Evolutionary conservation across 306 rosid genomes (phyloP), one percentile per base, ranked within the genome.

Genomic region (Crotalaria pallida): DNA sequence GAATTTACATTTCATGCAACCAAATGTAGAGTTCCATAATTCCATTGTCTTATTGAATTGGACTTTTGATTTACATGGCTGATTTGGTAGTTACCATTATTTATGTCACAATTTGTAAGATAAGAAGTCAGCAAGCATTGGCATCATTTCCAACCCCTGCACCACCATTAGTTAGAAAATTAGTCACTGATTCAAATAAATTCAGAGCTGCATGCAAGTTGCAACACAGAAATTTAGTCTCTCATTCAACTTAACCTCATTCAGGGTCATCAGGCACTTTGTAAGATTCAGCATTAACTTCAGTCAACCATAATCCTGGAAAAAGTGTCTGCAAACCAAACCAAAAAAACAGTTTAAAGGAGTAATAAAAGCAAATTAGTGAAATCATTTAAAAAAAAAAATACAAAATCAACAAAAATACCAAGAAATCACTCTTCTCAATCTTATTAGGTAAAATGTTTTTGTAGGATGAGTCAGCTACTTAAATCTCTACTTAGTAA

Each of bases 211-310:
- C 21, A 38, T 36, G 18, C 44, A 38, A 38, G 10, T 38, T 10
- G 44, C 36, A 58, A 40, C 34, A 38, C 3, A 58, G 10, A 58
- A 0, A 36, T 6, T 19, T 0, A 53, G 15, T 27, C 31, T 3
- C 31, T 27, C 31, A 27, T 27, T 3, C 3, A 19, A 57, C 67
- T 31, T 44, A 48, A 69, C 76, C 75, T 79, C 77, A 65, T 68
- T 83, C 84, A 63, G 72, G 77, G 26, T 31, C 77, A 60, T 83
- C 84, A 57, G 69, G 58, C 27, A 80, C 77, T 61, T 67, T 77
- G 75, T 84, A 84, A 66, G 85, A 77, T 55, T 84, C 85, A 3
- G 74, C 47, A 56, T 68, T 78, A 43, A 84, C 79, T 36, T 84
- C 83, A 3, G 74, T 21, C 34, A 84, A 67, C 66, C 78, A 78